Evolutionary conservation across 164 flowering plant species (phyloP).

Genomic region (Brasenia schreberi): DNA sequence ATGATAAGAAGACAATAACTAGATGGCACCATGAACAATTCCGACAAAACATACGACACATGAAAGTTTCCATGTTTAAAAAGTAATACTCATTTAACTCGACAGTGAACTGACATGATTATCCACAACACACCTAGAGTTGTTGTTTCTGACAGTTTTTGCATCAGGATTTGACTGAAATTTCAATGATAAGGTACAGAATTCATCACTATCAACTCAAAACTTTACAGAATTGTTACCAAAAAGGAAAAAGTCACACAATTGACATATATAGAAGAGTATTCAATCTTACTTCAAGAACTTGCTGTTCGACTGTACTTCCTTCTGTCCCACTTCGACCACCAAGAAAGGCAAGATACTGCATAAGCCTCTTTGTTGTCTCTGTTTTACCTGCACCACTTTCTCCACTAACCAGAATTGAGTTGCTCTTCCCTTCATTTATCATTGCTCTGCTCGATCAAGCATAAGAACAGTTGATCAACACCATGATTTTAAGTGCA

Average conservation of each 20-base stretch:
- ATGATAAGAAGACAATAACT: conserved; percentile 8
- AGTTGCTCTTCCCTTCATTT: conserved; percentile 95
- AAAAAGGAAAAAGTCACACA: background rate
- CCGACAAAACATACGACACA: conserved; percentile 1
- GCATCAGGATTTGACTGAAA: conserved; percentile 80
- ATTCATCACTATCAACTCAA: background rate
- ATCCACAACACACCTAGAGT: conserved; percentile 48
- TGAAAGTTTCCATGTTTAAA: background rate
- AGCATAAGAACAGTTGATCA: too few relatives aligned
- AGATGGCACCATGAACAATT: conserved; percentile 3
- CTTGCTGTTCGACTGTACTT: conserved; percentile 98
- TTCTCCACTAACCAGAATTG: conserved; percentile 98
- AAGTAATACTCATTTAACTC: background rate
- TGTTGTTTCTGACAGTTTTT: conserved; percentile 73
- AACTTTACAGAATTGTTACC: background rate
- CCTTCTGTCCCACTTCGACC: conserved; percentile 94
- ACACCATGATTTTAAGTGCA: background rate
- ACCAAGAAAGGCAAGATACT: conserved; percentile 91
- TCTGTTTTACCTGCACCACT: conserved; percentile 99
- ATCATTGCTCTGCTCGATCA: conserved; percentile 30
- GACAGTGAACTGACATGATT: background rate
- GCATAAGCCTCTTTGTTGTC: conserved; percentile 98
- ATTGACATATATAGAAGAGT: background rate
- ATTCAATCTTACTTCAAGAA: conserved; percentile 63
- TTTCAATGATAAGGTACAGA: background rate